These are phyloP conservation scores for Setaria viridis DNA, from an alignment of 202 grass and related monocot species.

Conservation along the genomic window DNA sequence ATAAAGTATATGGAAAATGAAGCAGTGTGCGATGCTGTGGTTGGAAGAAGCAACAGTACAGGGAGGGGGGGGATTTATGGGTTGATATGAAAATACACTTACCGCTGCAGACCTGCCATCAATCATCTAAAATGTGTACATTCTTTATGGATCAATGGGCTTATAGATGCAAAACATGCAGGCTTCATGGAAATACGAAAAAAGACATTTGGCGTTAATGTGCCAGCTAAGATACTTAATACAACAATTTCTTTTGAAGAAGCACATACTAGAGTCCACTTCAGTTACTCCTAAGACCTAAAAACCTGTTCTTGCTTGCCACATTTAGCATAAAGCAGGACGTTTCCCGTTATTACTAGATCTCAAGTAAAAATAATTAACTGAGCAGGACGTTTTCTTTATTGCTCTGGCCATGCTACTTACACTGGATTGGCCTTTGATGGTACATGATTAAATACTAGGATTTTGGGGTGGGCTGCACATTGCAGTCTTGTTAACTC, in stretches of 20 bases:
- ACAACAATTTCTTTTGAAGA: constrained; percentile 3
- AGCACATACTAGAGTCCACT: neutral
- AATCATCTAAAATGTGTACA: neutral
- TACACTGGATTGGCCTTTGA: constrained; percentile 21
- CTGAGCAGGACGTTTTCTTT: constrained; percentile 17
- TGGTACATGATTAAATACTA: constrained; percentile 17
- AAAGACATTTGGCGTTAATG: neutral
- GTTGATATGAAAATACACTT: neutral
- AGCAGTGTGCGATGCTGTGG: constrained; percentile 7
- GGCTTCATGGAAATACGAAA: constrained; percentile 10
- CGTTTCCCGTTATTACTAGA: neutral
- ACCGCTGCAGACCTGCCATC: neutral
- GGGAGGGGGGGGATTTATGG: neutral
- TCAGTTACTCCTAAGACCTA: constrained; percentile 17
- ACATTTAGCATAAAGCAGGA: constrained; percentile 23
- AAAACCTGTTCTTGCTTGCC: neutral
- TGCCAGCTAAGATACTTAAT: neutral
- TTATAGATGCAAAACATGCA: neutral
- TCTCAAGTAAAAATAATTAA: constrained; percentile 16
- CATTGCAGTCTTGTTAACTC: constrained; percentile 11
- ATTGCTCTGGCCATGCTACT: constrained; percentile 18
- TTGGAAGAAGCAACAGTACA: constrained; percentile 3
- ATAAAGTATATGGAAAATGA: neutral
- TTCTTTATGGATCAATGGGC: constrained; percentile 28
- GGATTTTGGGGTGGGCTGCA: constrained; percentile 5